Evolutionary conservation across 2,329 filamentous ascomycete species (phyloP).

Genomic region (Paecilomyces sp.): DNA sequence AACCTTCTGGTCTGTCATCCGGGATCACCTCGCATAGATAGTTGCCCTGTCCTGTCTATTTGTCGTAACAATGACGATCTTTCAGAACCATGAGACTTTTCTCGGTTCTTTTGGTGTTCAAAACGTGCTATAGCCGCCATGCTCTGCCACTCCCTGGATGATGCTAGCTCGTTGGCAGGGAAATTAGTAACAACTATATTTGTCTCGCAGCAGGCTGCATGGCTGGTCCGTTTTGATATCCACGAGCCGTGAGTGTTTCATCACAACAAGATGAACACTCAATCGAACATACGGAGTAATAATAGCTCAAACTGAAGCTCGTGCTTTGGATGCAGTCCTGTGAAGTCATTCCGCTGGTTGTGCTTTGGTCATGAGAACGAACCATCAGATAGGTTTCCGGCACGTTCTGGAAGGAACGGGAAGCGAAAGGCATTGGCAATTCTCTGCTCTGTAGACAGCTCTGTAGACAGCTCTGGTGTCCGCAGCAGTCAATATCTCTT

Average conservation of each 20-base stretch:
- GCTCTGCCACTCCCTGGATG: neutral
- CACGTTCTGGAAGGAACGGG: too few species aligned
- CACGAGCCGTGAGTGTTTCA: neutral
- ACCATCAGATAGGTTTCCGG: too few species aligned
- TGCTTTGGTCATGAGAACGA: too few species aligned
- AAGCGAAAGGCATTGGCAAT: too few species aligned
- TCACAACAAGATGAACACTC: neutral
- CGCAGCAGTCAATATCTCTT: too few species aligned
- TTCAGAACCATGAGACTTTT: neutral
- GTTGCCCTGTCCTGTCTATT: neutral
- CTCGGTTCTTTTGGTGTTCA: neutral
- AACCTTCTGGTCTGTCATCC: neutral
- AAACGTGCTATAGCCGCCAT: neutral
- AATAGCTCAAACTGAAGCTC: too few species aligned
- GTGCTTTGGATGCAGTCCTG: too few species aligned
- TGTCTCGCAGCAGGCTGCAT: neutral
- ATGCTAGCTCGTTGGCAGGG: neutral
- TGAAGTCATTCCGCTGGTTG: too few species aligned
- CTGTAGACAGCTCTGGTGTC: too few species aligned
- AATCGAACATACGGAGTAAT: neutral
- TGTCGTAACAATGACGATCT: neutral
- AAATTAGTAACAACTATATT: neutral
- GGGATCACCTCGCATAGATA: neutral
- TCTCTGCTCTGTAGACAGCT: too few species aligned
- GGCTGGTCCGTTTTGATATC: neutral